Evolutionary conservation across 208 protist genomes (phyloP).

Genomic region (Leptomonas seymouri): DNA sequence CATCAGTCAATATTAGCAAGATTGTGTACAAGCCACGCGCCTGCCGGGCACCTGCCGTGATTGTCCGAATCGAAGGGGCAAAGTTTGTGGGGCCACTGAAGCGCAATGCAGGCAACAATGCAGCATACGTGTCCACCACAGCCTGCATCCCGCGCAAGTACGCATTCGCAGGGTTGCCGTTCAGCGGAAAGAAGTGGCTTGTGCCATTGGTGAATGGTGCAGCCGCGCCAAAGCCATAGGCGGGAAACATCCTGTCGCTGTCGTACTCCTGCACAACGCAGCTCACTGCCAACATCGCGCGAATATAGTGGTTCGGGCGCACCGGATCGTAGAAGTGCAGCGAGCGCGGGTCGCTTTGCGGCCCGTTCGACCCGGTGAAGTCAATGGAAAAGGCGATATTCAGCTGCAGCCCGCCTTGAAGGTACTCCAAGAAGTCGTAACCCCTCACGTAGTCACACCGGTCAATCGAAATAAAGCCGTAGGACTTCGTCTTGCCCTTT

Average conservation of each 20-base stretch:
- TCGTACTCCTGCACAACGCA: conserved; percentile 58
- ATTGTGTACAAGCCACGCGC: conserved; percentile 73
- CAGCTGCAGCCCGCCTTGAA: conserved; percentile 55
- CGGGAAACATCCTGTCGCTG: conserved; percentile 49
- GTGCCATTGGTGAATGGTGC: conserved; percentile 42
- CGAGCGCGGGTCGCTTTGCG: conserved; percentile 46
- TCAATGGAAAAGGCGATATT: conserved; percentile 76
- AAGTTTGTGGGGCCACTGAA: conserved; percentile 81
- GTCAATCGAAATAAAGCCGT: conserved; percentile 35
- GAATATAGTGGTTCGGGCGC: conserved; percentile 49
- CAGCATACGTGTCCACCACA: conserved; percentile 55
- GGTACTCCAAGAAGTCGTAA: conserved; percentile 63
- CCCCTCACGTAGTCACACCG: conserved; percentile 15
- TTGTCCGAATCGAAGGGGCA: conserved; percentile 33
- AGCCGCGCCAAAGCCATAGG: conserved; percentile 47
- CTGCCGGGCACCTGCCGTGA: conserved; percentile 33
- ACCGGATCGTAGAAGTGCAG: conserved; percentile 56
- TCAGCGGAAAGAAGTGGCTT: conserved; percentile 62
- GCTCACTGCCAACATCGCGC: conserved; percentile 45
- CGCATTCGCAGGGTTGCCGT: conserved; percentile 34
- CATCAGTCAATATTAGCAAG: conserved; percentile 91
- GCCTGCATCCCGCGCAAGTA: conserved; percentile 61
- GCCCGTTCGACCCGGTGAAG: conserved; percentile 72
- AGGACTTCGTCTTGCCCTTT: conserved; percentile 36
- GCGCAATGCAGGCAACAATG: conserved; percentile 32